These are phyloP conservation scores for Dactylellina cionopaga DNA, from an alignment of 2,329 filamentous ascomycete genomes.

Conservation along the genomic window DNA sequence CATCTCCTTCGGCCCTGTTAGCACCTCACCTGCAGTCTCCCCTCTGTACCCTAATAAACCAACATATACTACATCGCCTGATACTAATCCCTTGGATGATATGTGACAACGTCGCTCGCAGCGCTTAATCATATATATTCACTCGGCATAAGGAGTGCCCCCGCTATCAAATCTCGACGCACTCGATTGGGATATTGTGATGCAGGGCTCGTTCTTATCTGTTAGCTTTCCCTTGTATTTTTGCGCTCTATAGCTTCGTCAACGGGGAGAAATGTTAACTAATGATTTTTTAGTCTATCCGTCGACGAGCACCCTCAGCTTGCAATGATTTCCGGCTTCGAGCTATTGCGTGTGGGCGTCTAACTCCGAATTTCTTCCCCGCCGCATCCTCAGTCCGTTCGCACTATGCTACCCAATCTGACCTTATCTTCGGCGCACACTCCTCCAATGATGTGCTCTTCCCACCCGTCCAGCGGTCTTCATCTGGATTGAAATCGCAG, in stretches of 20 bases:
- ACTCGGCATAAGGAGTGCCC: no score
- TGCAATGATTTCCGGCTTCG: constrained; percentile 8
- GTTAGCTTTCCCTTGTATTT: constrained; percentile 1
- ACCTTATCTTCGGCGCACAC: not conserved
- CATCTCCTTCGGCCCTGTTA: no score
- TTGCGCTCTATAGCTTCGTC: no score
- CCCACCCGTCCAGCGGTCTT: not conserved
- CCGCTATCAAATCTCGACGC: no score
- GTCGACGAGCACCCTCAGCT: constrained; percentile 11
- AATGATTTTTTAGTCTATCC: constrained; percentile 1
- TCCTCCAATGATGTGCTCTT: constrained; percentile 20
- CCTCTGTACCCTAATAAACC: no score
- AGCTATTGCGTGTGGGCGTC: not conserved
- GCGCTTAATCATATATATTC: no score
- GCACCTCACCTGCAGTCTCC: no score
- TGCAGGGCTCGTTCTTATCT: constrained; percentile 41
- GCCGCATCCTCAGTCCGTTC: not conserved
- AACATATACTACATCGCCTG: no score
- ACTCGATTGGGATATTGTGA: no score
- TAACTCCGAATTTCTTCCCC: not conserved
- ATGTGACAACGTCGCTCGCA: no score
- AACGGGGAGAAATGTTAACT: constrained; percentile 7
- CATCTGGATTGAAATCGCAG: not conserved
- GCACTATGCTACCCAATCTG: constrained; percentile 33
- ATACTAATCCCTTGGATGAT: no score